Evolutionary conservation across 2,329 filamentous ascomycete genomes (phyloP).

Genomic region (Cladobotryum mycophilum): DNA sequence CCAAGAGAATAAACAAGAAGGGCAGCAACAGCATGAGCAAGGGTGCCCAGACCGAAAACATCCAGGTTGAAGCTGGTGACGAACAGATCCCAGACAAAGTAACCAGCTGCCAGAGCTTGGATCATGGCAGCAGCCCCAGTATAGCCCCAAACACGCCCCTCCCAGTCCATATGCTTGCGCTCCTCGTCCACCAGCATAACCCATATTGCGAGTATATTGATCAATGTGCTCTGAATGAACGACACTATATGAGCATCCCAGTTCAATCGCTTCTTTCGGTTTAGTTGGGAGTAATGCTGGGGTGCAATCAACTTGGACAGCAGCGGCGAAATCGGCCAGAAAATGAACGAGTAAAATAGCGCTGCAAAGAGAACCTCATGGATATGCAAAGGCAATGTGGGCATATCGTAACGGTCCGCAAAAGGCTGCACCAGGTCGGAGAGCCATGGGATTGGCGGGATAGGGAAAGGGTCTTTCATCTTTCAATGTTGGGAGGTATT

Average conservation of each 20-base stretch:
- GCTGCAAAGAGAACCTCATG: slow-evolving; percentile 68
- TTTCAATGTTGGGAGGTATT: slow-evolving; percentile 15
- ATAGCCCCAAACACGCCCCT: slow-evolving; percentile 71
- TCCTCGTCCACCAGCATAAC: slow-evolving; percentile 64
- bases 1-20: slow-evolving; percentile 69
- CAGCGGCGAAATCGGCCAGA: slow-evolving; percentile 59
- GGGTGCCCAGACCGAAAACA: slow-evolving; percentile 69
- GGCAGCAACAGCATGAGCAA: slow-evolving; percentile 71
- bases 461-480: slow-evolving; percentile 70
- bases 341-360: slow-evolving; percentile 62
- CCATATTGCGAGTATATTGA: slow-evolving; percentile 68
- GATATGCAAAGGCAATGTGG: slow-evolving; percentile 66
- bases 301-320: slow-evolving; percentile 59
- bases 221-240: slow-evolving; percentile 67
- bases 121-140: slow-evolving; percentile 65
- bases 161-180: slow-evolving; percentile 57
- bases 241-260: slow-evolving; percentile 86
- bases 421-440: slow-evolving; percentile 54
- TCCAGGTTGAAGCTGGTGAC: slow-evolving; percentile 62
- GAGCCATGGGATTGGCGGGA: slow-evolving; percentile 54
- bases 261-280: slow-evolving; percentile 60
- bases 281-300: slow-evolving; percentile 56
- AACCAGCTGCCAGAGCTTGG: slow-evolving; percentile 70
- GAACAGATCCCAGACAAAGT: slow-evolving; percentile 77
- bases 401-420: slow-evolving; percentile 55